These are phyloP conservation scores for Sclerotinia borealis DNA, from an alignment of 2,329 filamentous ascomycete genomes.

Conservation along the genomic window DNA sequence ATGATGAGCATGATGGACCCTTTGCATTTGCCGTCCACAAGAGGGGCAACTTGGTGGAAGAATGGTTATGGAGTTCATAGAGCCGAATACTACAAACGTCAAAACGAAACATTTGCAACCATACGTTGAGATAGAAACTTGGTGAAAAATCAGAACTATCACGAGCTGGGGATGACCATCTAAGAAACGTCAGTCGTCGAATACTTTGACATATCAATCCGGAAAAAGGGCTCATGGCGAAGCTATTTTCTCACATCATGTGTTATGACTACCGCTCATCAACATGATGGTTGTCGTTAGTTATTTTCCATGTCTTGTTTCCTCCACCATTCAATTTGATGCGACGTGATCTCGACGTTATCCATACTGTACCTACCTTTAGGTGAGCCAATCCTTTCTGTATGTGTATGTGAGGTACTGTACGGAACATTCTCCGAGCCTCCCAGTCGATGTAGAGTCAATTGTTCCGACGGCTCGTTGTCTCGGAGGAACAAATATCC, in stretches of 20 bases:
- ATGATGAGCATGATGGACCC: conserved; percentile 3
- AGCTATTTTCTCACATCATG: conserved; percentile 2
- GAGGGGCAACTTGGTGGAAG: conserved; percentile 3
- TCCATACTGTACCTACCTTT: neutral
- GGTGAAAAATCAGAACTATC: neutral
- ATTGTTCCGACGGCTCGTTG: conserved; percentile 1
- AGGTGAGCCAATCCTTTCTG: neutral
- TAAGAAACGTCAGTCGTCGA: conserved; percentile 2
- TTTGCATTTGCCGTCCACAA: neutral
- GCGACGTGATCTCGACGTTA: conserved; percentile 1
- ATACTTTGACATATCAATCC: neutral
- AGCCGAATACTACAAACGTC: conserved; percentile 1
- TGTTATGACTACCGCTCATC: neutral
- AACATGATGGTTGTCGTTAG: conserved; percentile 1
- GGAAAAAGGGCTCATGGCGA: conserved; percentile 2
- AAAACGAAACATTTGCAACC: conserved; percentile 7
- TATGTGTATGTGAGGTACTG: conserved; percentile 10
- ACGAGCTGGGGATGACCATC: conserved; percentile 6
- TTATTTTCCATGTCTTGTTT: neutral
- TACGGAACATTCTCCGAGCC: conserved; percentile 4
- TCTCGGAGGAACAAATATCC: conserved; percentile 13
- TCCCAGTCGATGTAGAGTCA: neutral
- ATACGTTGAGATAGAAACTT: conserved; percentile 2
- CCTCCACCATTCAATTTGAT: neutral
- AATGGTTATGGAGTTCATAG: neutral